Evolutionary conservation across 2,329 filamentous ascomycete genomes (phyloP).

Genomic region (Orbilia javanica): DNA sequence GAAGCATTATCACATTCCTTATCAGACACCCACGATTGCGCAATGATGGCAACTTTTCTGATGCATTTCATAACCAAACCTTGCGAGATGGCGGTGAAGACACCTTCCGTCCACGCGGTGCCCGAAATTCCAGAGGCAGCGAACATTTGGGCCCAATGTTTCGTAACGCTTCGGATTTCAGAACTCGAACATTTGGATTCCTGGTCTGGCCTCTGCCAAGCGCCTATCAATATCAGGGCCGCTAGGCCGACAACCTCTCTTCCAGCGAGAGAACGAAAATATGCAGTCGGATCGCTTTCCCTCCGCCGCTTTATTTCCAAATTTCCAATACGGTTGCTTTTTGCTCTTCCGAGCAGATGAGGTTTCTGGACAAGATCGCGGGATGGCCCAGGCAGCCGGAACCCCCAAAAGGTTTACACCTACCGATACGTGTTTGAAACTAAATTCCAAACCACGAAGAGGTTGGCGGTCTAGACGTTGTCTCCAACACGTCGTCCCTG

Average conservation of each 20-base stretch:
- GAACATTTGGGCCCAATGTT: conserved; percentile 26
- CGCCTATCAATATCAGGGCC: conserved; percentile 44
- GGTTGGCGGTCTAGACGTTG: conserved; percentile 10
- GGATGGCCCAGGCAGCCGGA: conserved; percentile 19
- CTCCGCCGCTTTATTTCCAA: conserved; percentile 17
- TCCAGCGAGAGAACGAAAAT: conserved; percentile 21
- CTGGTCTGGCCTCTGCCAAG: conserved; percentile 15
- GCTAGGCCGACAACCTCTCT: conserved; percentile 41
- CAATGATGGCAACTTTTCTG: conserved; percentile 52
- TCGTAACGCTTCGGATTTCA: conserved; percentile 14
- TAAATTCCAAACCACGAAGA: conserved; percentile 3
- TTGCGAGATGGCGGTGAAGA: background rate
- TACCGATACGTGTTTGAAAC: conserved; percentile 6
- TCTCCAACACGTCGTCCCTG: conserved; percentile 9
- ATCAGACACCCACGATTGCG: conserved; percentile 35
- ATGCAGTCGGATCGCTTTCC: conserved; percentile 32
- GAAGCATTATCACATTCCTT: conserved; percentile 37
- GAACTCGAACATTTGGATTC: background rate
- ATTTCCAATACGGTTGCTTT: conserved; percentile 20
- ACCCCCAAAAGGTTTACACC: background rate
- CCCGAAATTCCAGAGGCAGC: conserved; percentile 10
- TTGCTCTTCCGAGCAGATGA: conserved; percentile 10
- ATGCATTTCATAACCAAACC: background rate
- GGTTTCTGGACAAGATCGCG: background rate
- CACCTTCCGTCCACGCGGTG: conserved; percentile 13